These are phyloP conservation scores for Pyricularia pennisetigena DNA, from an alignment of 2,329 filamentous ascomycete species.

Conservation along the genomic window DNA sequence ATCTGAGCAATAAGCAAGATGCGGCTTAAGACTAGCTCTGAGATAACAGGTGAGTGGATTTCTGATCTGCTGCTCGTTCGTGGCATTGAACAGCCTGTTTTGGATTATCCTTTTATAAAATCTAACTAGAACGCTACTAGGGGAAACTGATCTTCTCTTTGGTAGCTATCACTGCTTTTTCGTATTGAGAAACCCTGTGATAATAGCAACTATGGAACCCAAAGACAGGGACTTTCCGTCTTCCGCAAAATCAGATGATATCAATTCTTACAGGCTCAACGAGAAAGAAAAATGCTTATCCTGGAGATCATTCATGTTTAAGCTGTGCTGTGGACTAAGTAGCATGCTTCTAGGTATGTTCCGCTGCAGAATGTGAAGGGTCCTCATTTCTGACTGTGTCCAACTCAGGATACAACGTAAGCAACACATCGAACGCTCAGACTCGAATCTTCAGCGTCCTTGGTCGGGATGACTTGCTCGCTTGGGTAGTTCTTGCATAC, in stretches of 20 bases:
- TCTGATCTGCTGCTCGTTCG: neutral
- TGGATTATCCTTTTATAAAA: neutral
- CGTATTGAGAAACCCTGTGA: neutral
- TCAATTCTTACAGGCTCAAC: neutral
- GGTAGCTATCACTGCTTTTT: neutral
- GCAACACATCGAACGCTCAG: no score
- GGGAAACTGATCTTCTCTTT: neutral
- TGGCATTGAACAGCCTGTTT: neutral
- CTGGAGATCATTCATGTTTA: neutral
- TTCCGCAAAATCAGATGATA: neutral
- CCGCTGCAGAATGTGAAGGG: neutral
- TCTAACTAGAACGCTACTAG: neutral
- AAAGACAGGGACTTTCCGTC: neutral
- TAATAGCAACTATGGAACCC: neutral
- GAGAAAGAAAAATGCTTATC: neutral
- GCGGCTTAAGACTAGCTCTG: neutral
- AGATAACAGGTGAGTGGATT: neutral
- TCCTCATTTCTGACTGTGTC: neutral
- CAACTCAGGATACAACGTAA: neutral
- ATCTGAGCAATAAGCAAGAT: neutral
- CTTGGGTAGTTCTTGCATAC: no score
- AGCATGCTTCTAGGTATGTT: neutral
- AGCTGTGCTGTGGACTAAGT: neutral
- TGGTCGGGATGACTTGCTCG: no score
- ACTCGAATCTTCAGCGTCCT: no score